These are phyloP conservation scores for Naganishia onofrii DNA, from an alignment of 768 basidiomycete species.

Conservation along the genomic window DNA sequence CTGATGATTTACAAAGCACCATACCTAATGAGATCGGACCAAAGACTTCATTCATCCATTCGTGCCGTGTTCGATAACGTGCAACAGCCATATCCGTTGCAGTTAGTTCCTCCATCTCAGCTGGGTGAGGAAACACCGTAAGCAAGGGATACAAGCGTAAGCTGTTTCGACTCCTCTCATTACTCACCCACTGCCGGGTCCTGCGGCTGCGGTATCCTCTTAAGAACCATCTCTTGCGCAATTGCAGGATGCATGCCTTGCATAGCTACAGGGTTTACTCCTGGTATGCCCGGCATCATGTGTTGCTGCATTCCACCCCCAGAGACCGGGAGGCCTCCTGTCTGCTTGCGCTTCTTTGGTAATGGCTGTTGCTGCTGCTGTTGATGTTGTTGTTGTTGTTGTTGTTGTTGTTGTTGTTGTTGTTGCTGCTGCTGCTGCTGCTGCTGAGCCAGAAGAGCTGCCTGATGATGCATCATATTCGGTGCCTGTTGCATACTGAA, in stretches of 20 bases:
- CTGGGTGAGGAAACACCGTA: not conserved
- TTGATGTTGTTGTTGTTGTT: too few relatives aligned
- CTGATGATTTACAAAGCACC: not conserved
- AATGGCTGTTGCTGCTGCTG: not conserved
- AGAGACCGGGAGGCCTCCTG: not conserved
- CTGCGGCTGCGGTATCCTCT: slow-evolving; percentile 15
- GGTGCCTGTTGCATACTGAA: slow-evolving; percentile 13
- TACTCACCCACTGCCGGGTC: slow-evolving; percentile 9
- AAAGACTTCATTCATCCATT: slow-evolving; percentile 23
- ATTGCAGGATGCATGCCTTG: slow-evolving; percentile 22
- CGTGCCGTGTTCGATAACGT: slow-evolving; percentile 15
- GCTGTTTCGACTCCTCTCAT: not conserved
- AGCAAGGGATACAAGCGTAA: not conserved
- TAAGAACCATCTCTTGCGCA: slow-evolving; percentile 16
- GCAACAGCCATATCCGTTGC: slow-evolving; percentile 24
- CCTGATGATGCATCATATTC: slow-evolving; percentile 18
- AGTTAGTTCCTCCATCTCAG: slow-evolving; percentile 17
- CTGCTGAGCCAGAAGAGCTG: not conserved
- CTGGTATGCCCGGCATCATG: slow-evolving; percentile 3
- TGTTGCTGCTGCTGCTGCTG: too few relatives aligned
- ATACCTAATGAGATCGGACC: slow-evolving; percentile 16
- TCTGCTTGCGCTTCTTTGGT: slow-evolving; percentile 18
- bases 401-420: not conserved
- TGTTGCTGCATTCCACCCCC: slow-evolving; percentile 6
- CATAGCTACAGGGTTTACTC: not conserved